Percentiles rank a stretch among this genome's conserved stretches.
phyloP scores from a whole-genome alignment of 2,329 filamentous ascomycete genomes.

The Leptographium galeiforme region DNA sequence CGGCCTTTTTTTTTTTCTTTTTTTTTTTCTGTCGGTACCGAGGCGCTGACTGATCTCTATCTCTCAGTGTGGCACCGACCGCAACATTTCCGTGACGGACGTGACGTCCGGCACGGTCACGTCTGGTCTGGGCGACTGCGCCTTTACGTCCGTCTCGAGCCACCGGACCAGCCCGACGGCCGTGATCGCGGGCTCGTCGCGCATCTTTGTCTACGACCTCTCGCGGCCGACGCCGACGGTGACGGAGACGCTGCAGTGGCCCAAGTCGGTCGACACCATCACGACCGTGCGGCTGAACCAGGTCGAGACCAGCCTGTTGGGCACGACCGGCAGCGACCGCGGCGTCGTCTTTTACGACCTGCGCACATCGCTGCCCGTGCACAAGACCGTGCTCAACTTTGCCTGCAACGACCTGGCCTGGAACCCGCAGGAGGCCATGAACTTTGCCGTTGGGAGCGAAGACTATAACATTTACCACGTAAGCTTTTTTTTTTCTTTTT shows the following conservation, averaged over 20 bases:
- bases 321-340: slow-evolving; percentile 72
- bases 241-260: slow-evolving; percentile 11
- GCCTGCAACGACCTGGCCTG: slow-evolving; percentile 74
- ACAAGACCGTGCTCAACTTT: slow-evolving; percentile 69
- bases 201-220: slow-evolving; percentile 12
- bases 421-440: slow-evolving; percentile 63
- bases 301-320: slow-evolving; percentile 82
- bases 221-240: slow-evolving; percentile 7
- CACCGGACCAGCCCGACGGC: slow-evolving; percentile 9
- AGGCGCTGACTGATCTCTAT: neutral
- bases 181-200: slow-evolving; percentile 10
- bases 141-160: slow-evolving; percentile 48
- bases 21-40: neutral
- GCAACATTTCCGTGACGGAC: slow-evolving; percentile 81
- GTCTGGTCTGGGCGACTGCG: slow-evolving; percentile 71
- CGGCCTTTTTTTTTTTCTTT: slow-evolving; percentile 26
- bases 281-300: slow-evolving; percentile 83
- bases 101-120: slow-evolving; percentile 72
- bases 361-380: slow-evolving; percentile 69
- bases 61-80: slow-evolving; percentile 59
- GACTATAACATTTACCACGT: slow-evolving; percentile 77
- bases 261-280: slow-evolving; percentile 63
- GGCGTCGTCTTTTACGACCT: slow-evolving; percentile 86
- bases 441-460: slow-evolving; percentile 85
- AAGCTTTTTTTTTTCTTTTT: too few relatives aligned